phyloP scores from a whole-genome alignment of 495 filamentous ascomycete species.

The Aspergillus ostianus region DNA sequence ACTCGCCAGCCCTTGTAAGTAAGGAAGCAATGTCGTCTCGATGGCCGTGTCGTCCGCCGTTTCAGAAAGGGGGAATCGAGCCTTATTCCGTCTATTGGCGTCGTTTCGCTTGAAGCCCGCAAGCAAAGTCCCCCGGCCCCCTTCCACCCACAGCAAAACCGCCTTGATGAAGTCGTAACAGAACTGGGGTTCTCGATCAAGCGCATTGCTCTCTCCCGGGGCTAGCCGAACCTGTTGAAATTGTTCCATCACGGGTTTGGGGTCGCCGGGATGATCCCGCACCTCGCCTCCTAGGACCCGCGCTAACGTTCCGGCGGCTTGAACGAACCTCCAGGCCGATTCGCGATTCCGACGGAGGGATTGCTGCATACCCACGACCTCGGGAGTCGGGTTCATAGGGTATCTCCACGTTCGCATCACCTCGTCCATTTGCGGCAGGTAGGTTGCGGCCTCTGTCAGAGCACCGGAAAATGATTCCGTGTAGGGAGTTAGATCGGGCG shows the following conservation, averaged over 20 bases:
- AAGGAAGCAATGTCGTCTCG: slow-evolving; percentile 57
- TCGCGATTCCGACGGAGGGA: slow-evolving; percentile 57
- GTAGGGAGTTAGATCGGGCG: slow-evolving; percentile 32
- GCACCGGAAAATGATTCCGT: slow-evolving; percentile 45
- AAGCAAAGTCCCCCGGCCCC: slow-evolving; percentile 51
- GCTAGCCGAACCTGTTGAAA: slow-evolving; percentile 48
- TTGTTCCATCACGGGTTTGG: slow-evolving; percentile 27
- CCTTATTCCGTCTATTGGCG: slow-evolving; percentile 30
- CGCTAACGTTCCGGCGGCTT: slow-evolving; percentile 63
- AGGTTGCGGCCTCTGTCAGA: slow-evolving; percentile 47
- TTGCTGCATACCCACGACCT: slow-evolving; percentile 55
- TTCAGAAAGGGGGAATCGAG: slow-evolving; percentile 52
- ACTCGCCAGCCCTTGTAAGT: slow-evolving; percentile 50
- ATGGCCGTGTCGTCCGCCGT: slow-evolving; percentile 51
- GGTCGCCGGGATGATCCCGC: slow-evolving; percentile 29
- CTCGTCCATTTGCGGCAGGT: slow-evolving; percentile 55
- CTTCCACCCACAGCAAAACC: slow-evolving; percentile 61
- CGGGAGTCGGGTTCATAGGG: slow-evolving; percentile 52
- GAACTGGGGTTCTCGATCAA: slow-evolving; percentile 47
- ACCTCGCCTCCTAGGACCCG: slow-evolving; percentile 51
- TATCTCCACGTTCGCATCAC: slow-evolving; percentile 57
- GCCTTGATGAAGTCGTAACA: slow-evolving; percentile 66
- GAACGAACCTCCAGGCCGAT: slow-evolving; percentile 61
- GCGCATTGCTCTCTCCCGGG: slow-evolving; percentile 44
- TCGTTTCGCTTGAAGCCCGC: slow-evolving; percentile 52